Evolutionary conservation across 768 basidiomycete species (phyloP), one percentile per base, ranked within the genome.

Genomic region (Psilocybe cubensis): DNA sequence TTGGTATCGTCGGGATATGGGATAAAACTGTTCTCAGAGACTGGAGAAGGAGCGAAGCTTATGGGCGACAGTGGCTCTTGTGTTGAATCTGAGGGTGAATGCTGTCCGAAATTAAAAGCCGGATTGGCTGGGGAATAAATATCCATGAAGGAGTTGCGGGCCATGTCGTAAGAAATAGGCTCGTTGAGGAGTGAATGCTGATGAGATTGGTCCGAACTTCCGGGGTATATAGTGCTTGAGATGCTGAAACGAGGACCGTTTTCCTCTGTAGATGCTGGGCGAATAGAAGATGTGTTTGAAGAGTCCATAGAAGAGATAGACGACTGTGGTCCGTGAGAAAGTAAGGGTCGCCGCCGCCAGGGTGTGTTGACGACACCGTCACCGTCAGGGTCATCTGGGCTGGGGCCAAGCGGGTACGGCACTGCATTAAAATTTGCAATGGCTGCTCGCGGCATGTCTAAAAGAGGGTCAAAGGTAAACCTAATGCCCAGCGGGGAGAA

Each of bases 211-310:
- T 61, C 56, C 29, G 70, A 68, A 47, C 65, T 67, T 29, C 74
- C 60, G 50, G 75, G 73, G 63, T 77, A 79, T 48, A 78, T 67
- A 4, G 73, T 74, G 63, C 70, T 76, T 20, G 75, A 79, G 51
- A 76, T 80, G 66, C 73, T 76, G 59, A 82, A 76, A 38, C 72
- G 72, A 29, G 66, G 68, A 44, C 78, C 75, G 45, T 75, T 58
- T 23, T 66, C 63, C 6, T 54, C 52, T 3, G 69, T 72, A 18
- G 78, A 74, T n/a, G 75, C 64, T 7, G 70, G 71, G 4, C 51
- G 62, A 49, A 62, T 54, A 21, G 71, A 68, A 31, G 63, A 68
- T 20, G 68, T 60, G 14, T 70, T 70, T 21, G 49, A 47, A 3
- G 70, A 71, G 48, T 69, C 71, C 25, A 57, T 31, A 25, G 70